A percentile compares a stretch with the other conserved stretches of the same genome.
phyloP scores from a whole-genome alignment of 805 yeast species.

The Wickerhamomyces sydowiorum region DNA sequence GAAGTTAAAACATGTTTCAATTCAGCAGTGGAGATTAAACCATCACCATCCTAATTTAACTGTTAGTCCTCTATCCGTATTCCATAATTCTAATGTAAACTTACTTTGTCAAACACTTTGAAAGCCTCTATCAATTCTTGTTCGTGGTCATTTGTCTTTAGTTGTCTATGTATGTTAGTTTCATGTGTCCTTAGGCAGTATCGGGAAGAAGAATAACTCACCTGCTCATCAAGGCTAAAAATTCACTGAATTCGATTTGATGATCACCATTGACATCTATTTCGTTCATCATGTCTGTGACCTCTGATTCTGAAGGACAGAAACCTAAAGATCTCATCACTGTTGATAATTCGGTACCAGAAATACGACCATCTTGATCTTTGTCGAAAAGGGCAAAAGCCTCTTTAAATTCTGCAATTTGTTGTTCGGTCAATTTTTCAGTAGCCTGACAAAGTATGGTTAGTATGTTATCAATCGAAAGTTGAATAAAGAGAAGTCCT shows the following conservation, averaged over 20 bases:
- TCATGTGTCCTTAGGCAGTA: not conserved
- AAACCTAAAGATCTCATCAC: constrained; percentile 99
- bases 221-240: constrained; percentile 64
- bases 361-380: constrained; percentile 94
- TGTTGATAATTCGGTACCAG: constrained; percentile 92
- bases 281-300: constrained; percentile 95
- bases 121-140: constrained; percentile 97
- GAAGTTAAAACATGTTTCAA: constrained; percentile 95
- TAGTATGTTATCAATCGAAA: constrained; percentile 7
- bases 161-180: constrained; percentile 55
- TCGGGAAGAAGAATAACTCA: not conserved
- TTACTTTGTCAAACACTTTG: constrained; percentile 78
- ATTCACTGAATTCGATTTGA: constrained; percentile 75
- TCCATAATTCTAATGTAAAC: not conserved
- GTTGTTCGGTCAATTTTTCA: constrained; percentile 90
- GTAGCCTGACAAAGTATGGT: constrained; percentile 29
- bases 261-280: constrained; percentile 96
- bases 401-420: constrained; percentile 94
- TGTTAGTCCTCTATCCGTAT: not conserved
- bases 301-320: constrained; percentile 93
- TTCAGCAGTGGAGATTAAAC: constrained; percentile 94
- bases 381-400: constrained; percentile 96
- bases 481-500: no score
- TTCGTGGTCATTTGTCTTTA: constrained; percentile 95
- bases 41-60: constrained; percentile 76